Evolutionary conservation across 176 grass and related monocot genomes (phyloP), one percentile per base, ranked within the genome.

Genomic region (Rhipidocladum racemiflorum): DNA sequence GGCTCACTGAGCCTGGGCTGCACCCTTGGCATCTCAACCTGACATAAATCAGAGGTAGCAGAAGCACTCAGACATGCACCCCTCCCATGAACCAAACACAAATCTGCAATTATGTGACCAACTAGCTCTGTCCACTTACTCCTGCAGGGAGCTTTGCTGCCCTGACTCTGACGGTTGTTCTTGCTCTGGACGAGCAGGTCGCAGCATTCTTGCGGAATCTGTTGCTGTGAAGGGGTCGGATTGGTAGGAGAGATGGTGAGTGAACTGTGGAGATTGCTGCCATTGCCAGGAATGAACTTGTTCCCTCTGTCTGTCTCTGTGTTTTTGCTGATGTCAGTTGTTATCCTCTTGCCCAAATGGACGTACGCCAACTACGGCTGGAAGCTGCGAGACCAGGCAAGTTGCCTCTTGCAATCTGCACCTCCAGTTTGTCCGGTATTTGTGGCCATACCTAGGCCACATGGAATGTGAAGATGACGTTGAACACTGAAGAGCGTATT

Each of bases 111-210:
- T 32, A 18, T 67, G 32, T 14, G 21, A 9, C 53, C 6, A 11
- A 3, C 55, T 25, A 20, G 18, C 30, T 20, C 63, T 10, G 30
- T 15, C 15, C 43, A 76, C 85, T 57, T 87, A 97, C 94, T 76
- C 91, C 90, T 61, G 91, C 69, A 70, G 94, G 94, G 73, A 86
- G 75, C 84, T 91, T 93, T 28, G 89, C 91, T 42, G 94, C 91
- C 61, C 69, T 59, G 46, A 84, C 49, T 84, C 76, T 87, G 40
- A 85, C 27, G 68, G 23, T 24, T 67, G 17, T 68, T 59, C 55
- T 61, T 38, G 64, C n/a, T 65, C 84, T 87, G 18, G 70, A 28
- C 36, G 76, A 38, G 28, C 29, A 24, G 76, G 20, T 35, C 10
- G 61, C 16, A 34, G 9, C 18, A 78, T 79, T 50, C 20, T 35